phyloP scores from a whole-genome alignment of 495 filamentous ascomycete genomes.

The Penicillium riverlandense region DNA sequence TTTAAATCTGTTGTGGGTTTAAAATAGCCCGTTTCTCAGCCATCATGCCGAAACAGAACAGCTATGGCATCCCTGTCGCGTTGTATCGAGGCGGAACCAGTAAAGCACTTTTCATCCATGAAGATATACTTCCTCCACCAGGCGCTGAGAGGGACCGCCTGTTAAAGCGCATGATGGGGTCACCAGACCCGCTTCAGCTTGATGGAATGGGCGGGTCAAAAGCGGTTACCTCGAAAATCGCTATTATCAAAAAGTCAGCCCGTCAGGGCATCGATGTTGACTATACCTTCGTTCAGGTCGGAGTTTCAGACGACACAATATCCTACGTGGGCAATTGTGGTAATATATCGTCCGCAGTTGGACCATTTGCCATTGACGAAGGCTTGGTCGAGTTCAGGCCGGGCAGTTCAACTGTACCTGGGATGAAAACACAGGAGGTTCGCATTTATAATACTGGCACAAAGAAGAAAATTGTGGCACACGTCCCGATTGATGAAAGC shows the following conservation, averaged over 20 bases:
- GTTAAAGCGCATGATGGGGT: constrained; percentile 1
- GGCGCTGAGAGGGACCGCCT: background rate
- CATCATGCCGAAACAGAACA: background rate
- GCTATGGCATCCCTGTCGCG: background rate
- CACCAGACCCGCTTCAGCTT: constrained; percentile 1
- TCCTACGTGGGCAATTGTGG: constrained; percentile 1
- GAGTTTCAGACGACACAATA: background rate
- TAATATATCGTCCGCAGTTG: constrained; percentile 1
- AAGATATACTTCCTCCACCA: background rate
- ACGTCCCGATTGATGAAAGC: constrained; percentile 2
- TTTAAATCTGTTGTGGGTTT: too few species aligned
- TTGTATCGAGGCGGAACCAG: constrained; percentile 3
- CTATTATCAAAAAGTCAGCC: constrained; percentile 1
- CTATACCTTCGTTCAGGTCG: constrained; percentile 1
- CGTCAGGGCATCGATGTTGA: background rate
- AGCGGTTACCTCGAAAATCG: constrained; percentile 2
- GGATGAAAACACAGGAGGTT: background rate
- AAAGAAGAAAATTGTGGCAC: constrained; percentile 1
- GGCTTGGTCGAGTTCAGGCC: background rate
- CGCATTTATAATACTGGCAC: constrained; percentile 2
- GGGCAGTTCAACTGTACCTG: background rate
- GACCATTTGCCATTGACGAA: constrained; percentile 2
- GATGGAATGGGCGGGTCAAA: constrained; percentile 3
- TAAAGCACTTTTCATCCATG: constrained; percentile 3
- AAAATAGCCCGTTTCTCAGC: too few species aligned